phyloP scores from a whole-genome alignment of 2,329 filamentous ascomycete genomes.

The Pseudocercospora ulei region DNA sequence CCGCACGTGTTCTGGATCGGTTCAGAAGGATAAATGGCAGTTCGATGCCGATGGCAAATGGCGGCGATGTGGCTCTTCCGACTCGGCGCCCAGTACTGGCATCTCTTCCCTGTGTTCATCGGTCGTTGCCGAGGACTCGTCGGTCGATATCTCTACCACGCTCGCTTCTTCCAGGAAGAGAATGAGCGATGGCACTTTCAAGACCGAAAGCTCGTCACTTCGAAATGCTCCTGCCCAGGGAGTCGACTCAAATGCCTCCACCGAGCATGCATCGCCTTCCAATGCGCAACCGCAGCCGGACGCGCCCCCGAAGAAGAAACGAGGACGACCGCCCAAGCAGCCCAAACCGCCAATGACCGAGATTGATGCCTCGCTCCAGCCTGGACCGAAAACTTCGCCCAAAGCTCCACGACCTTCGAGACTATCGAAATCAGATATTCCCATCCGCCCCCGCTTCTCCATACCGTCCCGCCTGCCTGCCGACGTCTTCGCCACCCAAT shows the following conservation, averaged over 20 bases:
- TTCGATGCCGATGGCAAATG: conserved; percentile 29
- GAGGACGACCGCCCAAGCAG: conserved; percentile 30
- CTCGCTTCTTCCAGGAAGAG: conserved; percentile 25
- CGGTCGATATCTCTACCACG: conserved; percentile 10
- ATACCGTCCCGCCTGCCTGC: conserved; percentile 66
- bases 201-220: conserved; percentile 13
- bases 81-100: conserved; percentile 31
- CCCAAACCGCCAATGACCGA: conserved; percentile 19
- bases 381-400: conserved; percentile 12
- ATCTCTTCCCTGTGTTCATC: conserved; percentile 32
- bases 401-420: conserved; percentile 22
- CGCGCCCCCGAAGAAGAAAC: conserved; percentile 23
- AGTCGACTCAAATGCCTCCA: not conserved
- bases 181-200: conserved; percentile 29
- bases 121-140: conserved; percentile 25
- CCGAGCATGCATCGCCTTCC: conserved; percentile 1
- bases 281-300: conserved; percentile 13
- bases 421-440: conserved; percentile 24
- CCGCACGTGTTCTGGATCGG: conserved; percentile 17
- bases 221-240: conserved; percentile 6
- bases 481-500: conserved; percentile 79
- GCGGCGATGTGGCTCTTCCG: conserved; percentile 31
- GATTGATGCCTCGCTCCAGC: conserved; percentile 7
- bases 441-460: conserved; percentile 48
- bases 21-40: conserved; percentile 23